Evolutionary conservation across 2,329 filamentous ascomycete genomes (phyloP).

Genomic region (Fusarium nanum): DNA sequence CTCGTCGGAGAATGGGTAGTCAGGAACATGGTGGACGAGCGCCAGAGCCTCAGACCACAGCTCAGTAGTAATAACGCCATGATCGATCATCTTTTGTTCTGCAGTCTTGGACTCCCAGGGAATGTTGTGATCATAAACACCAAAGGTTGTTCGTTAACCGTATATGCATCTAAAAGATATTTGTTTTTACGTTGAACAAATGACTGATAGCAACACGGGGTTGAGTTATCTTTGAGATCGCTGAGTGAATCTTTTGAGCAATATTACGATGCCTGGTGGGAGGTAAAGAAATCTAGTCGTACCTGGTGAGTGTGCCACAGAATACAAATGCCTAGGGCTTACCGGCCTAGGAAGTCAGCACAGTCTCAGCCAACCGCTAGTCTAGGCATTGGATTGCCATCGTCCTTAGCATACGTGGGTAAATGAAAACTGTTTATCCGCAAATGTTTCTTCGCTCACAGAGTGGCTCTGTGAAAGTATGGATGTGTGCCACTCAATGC

Average conservation of each 20-base stretch:
- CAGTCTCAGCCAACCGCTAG: not conserved
- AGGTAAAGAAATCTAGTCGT: not conserved
- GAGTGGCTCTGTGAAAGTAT: not conserved
- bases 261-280: not conserved
- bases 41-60: not conserved
- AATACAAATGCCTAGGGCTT: not conserved
- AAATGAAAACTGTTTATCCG: not conserved
- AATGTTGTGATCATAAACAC: not conserved
- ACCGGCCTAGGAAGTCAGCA: not conserved
- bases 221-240: not conserved
- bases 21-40: not conserved
- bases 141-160: not conserved
- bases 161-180: no score
- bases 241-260: not conserved
- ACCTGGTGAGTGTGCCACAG: not conserved
- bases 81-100: not conserved
- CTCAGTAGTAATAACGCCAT: not conserved
- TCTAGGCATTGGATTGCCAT: not conserved
- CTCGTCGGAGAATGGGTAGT: slow-evolving; percentile 53
- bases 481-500: not conserved
- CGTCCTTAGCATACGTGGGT: not conserved
- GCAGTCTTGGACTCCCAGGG: not conserved
- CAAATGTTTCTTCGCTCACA: not conserved
- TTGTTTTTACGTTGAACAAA: no score
- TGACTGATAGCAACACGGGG: no score